phyloP scores from a whole-genome alignment of 176 grass and related monocot species.

The Zizania latifolia region DNA sequence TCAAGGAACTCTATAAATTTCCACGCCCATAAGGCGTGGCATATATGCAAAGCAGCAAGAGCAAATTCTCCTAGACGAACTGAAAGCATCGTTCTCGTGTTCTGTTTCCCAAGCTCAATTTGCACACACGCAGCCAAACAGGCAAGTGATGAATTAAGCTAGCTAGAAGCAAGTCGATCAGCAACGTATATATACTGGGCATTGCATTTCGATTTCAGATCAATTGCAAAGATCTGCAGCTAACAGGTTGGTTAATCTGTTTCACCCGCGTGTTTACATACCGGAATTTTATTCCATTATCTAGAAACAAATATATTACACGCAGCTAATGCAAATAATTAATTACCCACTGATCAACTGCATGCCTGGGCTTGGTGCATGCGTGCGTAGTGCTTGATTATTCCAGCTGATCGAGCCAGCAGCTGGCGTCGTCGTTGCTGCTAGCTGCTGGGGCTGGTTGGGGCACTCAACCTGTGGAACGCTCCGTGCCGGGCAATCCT shows the following conservation, averaged over 20 bases:
- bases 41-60: too few species aligned
- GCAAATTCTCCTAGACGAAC: neutral
- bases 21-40: too few species aligned
- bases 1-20: too few species aligned
- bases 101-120: neutral
- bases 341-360: neutral
- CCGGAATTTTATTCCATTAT: neutral
- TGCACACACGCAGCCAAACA: neutral
- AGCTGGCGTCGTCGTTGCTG: neutral
- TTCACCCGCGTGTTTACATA: neutral
- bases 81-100: neutral
- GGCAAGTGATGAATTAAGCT: neutral
- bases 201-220: neutral
- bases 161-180: neutral
- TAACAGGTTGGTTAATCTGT: neutral
- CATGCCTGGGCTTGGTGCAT: neutral
- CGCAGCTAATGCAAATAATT: neutral
- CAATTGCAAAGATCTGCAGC: too few species aligned
- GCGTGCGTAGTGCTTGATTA: constrained; percentile 27
- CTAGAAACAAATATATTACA: neutral
- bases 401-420: neutral
- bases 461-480: constrained; percentile 10
- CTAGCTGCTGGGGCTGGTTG: neutral
- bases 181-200: neutral
- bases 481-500: constrained; percentile 43